Evolutionary conservation across 2,329 filamentous ascomycete genomes (phyloP).

Genomic region (Trichoderma atrobrunneum): DNA sequence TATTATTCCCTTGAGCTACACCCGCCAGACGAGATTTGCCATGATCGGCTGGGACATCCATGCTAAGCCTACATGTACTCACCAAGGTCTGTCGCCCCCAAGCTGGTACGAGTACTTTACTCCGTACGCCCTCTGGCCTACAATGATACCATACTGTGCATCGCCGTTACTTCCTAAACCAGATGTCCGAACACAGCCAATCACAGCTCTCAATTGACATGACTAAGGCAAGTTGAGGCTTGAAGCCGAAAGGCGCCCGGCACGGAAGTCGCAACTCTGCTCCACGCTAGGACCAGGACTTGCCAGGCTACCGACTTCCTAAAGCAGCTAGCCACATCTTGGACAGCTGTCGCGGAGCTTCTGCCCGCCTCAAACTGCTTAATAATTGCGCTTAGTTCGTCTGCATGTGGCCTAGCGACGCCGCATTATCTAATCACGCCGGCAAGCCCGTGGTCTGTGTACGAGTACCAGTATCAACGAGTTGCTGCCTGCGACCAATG

Average conservation of each 20-base stretch:
- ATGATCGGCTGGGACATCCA: background rate
- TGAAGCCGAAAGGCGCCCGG: background rate
- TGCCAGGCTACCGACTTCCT: conserved; percentile 2
- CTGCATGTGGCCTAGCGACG: background rate
- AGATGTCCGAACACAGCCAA: background rate
- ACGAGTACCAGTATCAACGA: background rate
- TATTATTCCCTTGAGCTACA: background rate
- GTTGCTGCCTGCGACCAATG: background rate
- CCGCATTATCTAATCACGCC: background rate
- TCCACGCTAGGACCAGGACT: background rate
- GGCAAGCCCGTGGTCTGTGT: background rate
- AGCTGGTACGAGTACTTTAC: background rate
- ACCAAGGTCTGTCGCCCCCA: too few relatives aligned
- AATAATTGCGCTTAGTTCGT: background rate
- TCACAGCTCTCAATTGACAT: background rate
- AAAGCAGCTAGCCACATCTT: background rate
- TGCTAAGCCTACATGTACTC: too few relatives aligned
- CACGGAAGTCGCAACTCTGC: background rate
- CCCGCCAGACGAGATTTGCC: background rate
- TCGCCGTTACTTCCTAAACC: background rate
- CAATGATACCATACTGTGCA: background rate
- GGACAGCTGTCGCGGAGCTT: background rate
- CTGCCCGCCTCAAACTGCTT: background rate
- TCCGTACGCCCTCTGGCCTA: background rate
- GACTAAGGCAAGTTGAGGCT: background rate